Base-by-base conservation (phyloP, 31 red algal species). In the Odonthalia washingtoniensis region DNA sequence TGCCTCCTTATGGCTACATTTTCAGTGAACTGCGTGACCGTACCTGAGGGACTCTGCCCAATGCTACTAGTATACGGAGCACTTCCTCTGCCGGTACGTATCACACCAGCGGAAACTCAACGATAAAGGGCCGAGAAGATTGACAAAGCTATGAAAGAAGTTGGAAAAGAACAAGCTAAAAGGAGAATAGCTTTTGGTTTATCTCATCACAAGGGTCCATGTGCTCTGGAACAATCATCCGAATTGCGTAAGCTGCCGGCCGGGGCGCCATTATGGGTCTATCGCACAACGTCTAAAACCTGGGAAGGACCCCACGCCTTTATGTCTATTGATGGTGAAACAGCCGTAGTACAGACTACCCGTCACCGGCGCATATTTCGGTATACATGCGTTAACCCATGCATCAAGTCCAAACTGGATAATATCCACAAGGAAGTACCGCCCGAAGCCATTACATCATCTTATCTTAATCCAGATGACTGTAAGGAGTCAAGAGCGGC, bases 321-420 rank as follows among this genome's bases (percentile, higher is more conserved):
- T 42, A 44, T 82, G 2, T 64, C 39, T 21, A 69, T 82, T 18
- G 61, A 82, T 17, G 79, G 79, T 14, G 79, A 82, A 40, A 67
- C 34, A 44, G 62, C 44, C 5, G 79, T 67, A 2, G 35, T 82
- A 9, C 61, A 82, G 35, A 5, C 69, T 6, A 34, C 79, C 0
- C 60, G 69, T 6, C 49, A 53, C 1, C 9, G 75, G 1, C 21
- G 44, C 1, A 78, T 78, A 1, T 78, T 46, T 57, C 46, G 75
- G 1, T 78, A 45, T 27, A 21, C 1, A 16, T 45, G 57, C 1
- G 46, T 78, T 14, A 78, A 57, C 35, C 75, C 44, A 2, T 45
- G n/a, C 28, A 42, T 16, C 3, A 1, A 5, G 24, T 74, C 70
- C 4, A 40, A 1, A 3, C 35, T 74, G 4, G 33, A 35, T n/a